A percentile compares a stretch with the other conserved stretches of the same genome.
These are phyloP conservation scores for Daldinia vernicosa DNA, from an alignment of 495 filamentous ascomycete species.

Conservation along the genomic window DNA sequence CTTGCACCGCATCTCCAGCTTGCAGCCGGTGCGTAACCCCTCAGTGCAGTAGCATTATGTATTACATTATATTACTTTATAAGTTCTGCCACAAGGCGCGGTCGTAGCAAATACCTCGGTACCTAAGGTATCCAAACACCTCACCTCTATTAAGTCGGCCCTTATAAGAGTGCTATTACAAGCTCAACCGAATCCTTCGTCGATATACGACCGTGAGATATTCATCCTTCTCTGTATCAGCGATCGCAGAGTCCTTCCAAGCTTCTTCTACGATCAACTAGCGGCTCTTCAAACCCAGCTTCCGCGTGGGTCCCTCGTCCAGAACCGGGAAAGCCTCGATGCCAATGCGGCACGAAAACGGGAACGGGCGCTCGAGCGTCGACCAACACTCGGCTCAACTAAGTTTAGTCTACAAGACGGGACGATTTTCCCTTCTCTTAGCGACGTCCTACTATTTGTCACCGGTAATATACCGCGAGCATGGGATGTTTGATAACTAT, in stretches of 20 bases:
- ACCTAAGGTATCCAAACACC: too few relatives aligned
- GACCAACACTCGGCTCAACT: conserved; percentile 16
- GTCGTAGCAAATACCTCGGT: neutral
- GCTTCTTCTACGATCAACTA: conserved; percentile 21
- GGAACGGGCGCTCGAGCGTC: conserved; percentile 21
- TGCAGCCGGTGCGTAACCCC: neutral
- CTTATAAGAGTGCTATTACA: neutral
- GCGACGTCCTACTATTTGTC: conserved; percentile 8
- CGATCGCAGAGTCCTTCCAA: conserved; percentile 44
- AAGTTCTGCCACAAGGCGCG: neutral
- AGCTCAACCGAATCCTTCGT: neutral
- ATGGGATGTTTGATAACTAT: neutral
- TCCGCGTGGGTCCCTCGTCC: conserved; percentile 32
- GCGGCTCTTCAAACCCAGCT: conserved; percentile 15
- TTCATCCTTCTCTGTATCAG: conserved; percentile 3
- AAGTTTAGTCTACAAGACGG: conserved; percentile 10
- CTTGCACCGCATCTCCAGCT: conserved; percentile 10
- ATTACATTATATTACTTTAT: neutral
- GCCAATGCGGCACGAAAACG: conserved; percentile 18
- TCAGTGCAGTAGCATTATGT: conserved; percentile 1
- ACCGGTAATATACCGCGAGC: conserved; percentile 33
- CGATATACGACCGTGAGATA: conserved; percentile 6
- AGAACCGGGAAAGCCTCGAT: conserved; percentile 20
- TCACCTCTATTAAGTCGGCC: neutral
- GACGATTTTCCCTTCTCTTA: neutral